These are phyloP conservation scores for Coemansia sp. DNA, from an alignment of 192 early-diverging fungal genomes.

Conservation along the genomic window DNA sequence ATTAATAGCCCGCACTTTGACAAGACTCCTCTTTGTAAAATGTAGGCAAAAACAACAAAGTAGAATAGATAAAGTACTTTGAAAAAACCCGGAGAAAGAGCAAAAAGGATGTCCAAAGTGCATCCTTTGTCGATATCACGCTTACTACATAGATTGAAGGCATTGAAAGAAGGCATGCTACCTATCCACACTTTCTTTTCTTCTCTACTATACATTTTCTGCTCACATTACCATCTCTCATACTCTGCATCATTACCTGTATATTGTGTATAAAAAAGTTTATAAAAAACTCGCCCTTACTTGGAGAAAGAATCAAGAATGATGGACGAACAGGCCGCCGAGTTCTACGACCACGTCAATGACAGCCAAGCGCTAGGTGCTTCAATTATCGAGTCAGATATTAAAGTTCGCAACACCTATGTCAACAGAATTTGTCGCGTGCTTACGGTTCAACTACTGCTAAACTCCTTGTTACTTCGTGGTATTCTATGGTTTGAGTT, in stretches of 20 bases:
- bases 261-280: not conserved
- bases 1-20: not conserved
- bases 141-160: not conserved
- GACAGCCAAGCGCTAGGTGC: not conserved
- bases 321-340: constrained; percentile 10
- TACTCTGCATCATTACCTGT: not conserved
- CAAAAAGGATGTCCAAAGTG: not conserved
- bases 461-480: not conserved
- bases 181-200: not conserved
- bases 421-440: constrained; percentile 2
- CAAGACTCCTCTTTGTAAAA: not conserved
- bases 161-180: not conserved
- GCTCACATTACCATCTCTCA: not conserved
- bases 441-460: not conserved
- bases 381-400: constrained; percentile 1
- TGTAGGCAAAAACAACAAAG: not conserved
- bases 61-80: not conserved
- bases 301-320: not conserved
- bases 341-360: constrained; percentile 7
- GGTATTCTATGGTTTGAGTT: constrained; percentile 7
- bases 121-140: not conserved
- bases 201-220: not conserved
- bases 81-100: not conserved
- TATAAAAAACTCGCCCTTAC: not conserved
- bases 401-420: not conserved